A percentile compares a stretch with the other conserved stretches of the same genome.
Conservation (phyloP, 495 filamentous ascomycete species). For the Aspergillus ellipticus region DNA sequence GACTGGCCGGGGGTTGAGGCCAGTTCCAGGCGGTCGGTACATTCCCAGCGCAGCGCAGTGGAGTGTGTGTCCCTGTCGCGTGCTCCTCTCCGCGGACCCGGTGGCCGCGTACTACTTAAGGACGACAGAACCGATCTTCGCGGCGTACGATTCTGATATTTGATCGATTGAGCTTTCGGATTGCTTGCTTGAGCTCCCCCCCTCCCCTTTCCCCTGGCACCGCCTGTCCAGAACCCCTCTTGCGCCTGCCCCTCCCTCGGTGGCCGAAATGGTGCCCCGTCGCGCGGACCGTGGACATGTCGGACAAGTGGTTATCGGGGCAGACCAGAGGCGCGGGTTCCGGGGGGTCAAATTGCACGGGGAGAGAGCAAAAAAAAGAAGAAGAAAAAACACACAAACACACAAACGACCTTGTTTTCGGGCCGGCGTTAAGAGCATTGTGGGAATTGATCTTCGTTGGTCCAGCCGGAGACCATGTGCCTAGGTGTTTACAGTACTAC, state of each 20-base stretch:
- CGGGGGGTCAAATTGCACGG: neutral
- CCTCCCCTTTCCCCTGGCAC: neutral
- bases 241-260: neutral
- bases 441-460: neutral
- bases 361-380: neutral
- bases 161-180: neutral
- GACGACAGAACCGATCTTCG: constrained; percentile 15
- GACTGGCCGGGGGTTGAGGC: neutral
- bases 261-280: too few species aligned
- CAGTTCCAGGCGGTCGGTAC: neutral
- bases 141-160: constrained; percentile 11
- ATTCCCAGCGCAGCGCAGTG: neutral
- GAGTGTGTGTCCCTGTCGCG: neutral
- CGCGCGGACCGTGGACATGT: too few species aligned
- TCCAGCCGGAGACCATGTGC: neutral
- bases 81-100: constrained; percentile 6
- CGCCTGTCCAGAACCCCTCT: neutral
- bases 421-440: neutral
- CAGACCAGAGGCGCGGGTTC: constrained; percentile 3
- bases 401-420: neutral
- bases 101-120: constrained; percentile 4
- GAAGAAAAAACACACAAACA: neutral
- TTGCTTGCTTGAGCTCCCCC: neutral
- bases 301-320: constrained; percentile 3
- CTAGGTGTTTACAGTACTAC: too few species aligned